A percentile compares a stretch with the other conserved stretches of the same genome.
Evolutionary conservation across 2,329 filamentous ascomycete genomes (phyloP).

Genomic region (Cyclaneusma minus): DNA sequence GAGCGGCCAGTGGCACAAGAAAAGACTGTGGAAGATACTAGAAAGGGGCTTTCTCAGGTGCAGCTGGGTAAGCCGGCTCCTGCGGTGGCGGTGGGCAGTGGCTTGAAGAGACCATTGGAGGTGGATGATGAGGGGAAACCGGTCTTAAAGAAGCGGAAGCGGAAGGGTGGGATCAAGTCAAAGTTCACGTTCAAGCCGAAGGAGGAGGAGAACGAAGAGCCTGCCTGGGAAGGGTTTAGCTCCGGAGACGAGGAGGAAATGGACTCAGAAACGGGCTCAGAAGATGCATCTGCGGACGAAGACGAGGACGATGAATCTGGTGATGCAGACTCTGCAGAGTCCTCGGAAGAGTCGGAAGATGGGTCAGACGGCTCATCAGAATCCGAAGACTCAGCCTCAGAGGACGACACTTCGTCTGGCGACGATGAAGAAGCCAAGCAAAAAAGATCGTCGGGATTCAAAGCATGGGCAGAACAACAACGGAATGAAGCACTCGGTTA

Average conservation of each 20-base stretch:
- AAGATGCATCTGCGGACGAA: constrained; percentile 16
- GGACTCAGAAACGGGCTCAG: constrained; percentile 19
- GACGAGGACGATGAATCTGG: constrained; percentile 21
- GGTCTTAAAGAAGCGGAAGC: constrained; percentile 69
- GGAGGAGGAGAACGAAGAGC: constrained; percentile 27
- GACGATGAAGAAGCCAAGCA: constrained; percentile 20
- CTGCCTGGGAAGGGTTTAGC: constrained; percentile 47
- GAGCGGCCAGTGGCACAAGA: constrained; percentile 3
- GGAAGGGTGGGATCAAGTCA: constrained; percentile 44
- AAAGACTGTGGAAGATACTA: constrained; percentile 1
- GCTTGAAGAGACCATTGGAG: constrained; percentile 76
- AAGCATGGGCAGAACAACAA: constrained; percentile 79
- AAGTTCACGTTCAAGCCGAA: constrained; percentile 34
- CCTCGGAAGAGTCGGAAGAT: constrained; percentile 15
- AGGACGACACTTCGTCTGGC: constrained; percentile 16
- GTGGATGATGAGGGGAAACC: constrained; percentile 66
- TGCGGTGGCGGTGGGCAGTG: constrained; percentile 43
- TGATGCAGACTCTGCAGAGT: constrained; percentile 13
- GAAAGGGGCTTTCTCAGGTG: constrained; percentile 3
- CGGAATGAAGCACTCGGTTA: constrained; percentile 71
- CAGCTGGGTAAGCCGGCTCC: constrained; percentile 1
- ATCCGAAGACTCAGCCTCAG: constrained; percentile 9
- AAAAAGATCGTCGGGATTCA: constrained; percentile 55
- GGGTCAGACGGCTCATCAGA: constrained; percentile 8
- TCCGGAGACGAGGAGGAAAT: constrained; percentile 27